Evolutionary conservation across 2,329 filamentous ascomycete species (phyloP), one percentile per base, ranked within the genome.

Genomic region (Raffaelea albimanens): DNA sequence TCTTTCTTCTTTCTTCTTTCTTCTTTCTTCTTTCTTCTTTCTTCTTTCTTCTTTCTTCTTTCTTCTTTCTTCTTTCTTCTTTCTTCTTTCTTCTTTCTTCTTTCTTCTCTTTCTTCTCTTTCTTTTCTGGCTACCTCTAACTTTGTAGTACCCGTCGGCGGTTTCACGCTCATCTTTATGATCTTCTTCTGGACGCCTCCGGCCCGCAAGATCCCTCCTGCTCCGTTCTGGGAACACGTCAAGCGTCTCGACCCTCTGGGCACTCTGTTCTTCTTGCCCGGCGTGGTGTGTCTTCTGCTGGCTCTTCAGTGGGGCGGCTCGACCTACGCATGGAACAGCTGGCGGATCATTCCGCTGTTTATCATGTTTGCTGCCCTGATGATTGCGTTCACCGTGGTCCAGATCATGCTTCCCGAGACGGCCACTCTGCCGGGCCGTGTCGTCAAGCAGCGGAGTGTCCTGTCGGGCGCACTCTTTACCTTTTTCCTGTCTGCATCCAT

Each of bases 221-320:
- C 60, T 14, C 53, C 63, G 1, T 29, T 68, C 29, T 58, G 58
- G 45, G 59, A 68, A 47, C 73, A 77, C 44, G 57, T 78, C 45
- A 64, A 67, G 52, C 70, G 74, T 1, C 66, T 82, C 43, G 78
- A 83, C 49, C 76, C 76, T 0, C 57, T 81, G 2, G 80, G 80
- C 22, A 80, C 76, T 8, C 57, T 75, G 14, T 70, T 81, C 59
- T 76, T 84, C 52, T 61, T 83, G 16, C 78, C 80, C 0, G 70
- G 71, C 29, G 69, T 81, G 36, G 67, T 82, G 14, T 78, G 71
- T 52, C 72, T 83, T 34, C 62, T 84, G 3, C 64, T 85, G 5
- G 80, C 80, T 1, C 65, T 85, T 31, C 75, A 83, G 56, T 83
- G 78, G 79, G 78, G 77, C 45, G 78, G 78, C 3, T 68, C 69